These are phyloP conservation scores for Leccinum longicurvipes DNA, from an alignment of 768 basidiomycete species.

Conservation along the genomic window DNA sequence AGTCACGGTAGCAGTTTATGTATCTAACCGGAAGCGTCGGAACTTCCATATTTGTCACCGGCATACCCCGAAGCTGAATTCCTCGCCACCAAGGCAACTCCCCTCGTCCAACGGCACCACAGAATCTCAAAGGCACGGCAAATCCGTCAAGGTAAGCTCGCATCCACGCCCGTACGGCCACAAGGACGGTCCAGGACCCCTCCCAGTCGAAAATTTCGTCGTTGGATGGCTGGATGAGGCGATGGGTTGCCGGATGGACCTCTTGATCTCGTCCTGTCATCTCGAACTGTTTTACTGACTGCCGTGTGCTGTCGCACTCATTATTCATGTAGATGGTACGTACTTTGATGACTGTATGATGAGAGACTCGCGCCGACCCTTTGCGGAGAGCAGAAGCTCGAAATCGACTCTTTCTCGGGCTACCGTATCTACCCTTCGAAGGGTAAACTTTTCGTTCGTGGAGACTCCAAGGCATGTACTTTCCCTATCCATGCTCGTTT, in stretches of 20 bases:
- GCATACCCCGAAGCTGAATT: constrained; percentile 27
- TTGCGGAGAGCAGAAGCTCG: constrained; percentile 72
- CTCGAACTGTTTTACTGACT: constrained; percentile 19
- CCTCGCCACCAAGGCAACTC: constrained; percentile 19
- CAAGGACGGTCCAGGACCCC: constrained; percentile 1
- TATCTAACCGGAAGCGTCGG: neutral
- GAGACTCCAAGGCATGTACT: constrained; percentile 83
- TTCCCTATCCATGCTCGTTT: neutral
- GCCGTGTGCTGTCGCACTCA: neutral
- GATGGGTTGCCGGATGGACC: constrained; percentile 36
- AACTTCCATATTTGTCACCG: constrained; percentile 16
- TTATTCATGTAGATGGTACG: constrained; percentile 24
- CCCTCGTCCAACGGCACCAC: constrained; percentile 11
- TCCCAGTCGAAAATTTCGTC: constrained; percentile 4
- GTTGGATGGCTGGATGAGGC: constrained; percentile 42
- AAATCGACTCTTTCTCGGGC: constrained; percentile 97
- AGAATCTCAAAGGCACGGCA: constrained; percentile 31
- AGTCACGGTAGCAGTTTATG: too few relatives aligned
- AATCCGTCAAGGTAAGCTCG: constrained; percentile 60
- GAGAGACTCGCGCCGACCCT: neutral
- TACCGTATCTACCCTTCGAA: constrained; percentile 97
- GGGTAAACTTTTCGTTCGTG: constrained; percentile 94
- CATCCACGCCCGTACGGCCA: constrained; percentile 26
- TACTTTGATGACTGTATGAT: neutral
- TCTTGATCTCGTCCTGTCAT: constrained; percentile 11